These are phyloP conservation scores for Blakeslea trispora DNA, from an alignment of 371 early-diverging fungal genomes.

Conservation along the genomic window DNA sequence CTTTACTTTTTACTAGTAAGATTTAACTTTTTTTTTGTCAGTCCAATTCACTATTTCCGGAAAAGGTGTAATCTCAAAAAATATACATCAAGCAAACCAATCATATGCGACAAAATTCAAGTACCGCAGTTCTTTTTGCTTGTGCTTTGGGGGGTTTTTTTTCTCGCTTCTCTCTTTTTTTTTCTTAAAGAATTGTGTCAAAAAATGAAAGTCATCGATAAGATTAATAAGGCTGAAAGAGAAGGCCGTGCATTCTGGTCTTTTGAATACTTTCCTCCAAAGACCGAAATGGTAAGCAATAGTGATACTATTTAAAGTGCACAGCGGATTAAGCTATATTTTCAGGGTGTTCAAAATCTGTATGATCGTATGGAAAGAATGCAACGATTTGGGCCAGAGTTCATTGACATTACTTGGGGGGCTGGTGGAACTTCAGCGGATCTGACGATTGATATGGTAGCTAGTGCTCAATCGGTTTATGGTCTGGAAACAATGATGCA, in stretches of 20 bases:
- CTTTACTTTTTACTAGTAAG: too few relatives aligned
- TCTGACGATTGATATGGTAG: constrained; percentile 83
- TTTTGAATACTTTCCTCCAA: constrained; percentile 97
- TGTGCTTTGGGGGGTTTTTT: too few relatives aligned
- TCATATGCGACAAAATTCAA: too few relatives aligned
- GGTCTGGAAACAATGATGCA: constrained; percentile 97
- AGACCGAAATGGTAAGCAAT: constrained; percentile 71
- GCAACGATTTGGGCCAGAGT: constrained; percentile 91
- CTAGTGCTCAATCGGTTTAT: constrained; percentile 89
- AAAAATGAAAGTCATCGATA: constrained; percentile 78
- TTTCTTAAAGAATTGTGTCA: too few relatives aligned
- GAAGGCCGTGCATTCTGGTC: constrained; percentile 81
- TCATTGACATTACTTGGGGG: constrained; percentile 96
- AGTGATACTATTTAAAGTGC: too few relatives aligned
- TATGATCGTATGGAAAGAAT: constrained; percentile 87
- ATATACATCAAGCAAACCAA: too few relatives aligned
- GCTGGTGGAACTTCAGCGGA: constrained; percentile 93
- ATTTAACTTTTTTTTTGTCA: too few relatives aligned
- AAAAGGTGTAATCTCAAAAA: too few relatives aligned
- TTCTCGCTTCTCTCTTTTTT: too few relatives aligned
- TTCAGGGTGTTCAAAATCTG: constrained; percentile 71
- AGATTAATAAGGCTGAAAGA: constrained; percentile 68
- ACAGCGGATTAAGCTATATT: neutral
- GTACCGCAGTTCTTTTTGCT: too few relatives aligned
- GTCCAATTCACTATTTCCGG: too few relatives aligned